Conservation (phyloP, 2,329 filamentous ascomycete genomes). For the Akanthomyces uredinophilus region DNA sequence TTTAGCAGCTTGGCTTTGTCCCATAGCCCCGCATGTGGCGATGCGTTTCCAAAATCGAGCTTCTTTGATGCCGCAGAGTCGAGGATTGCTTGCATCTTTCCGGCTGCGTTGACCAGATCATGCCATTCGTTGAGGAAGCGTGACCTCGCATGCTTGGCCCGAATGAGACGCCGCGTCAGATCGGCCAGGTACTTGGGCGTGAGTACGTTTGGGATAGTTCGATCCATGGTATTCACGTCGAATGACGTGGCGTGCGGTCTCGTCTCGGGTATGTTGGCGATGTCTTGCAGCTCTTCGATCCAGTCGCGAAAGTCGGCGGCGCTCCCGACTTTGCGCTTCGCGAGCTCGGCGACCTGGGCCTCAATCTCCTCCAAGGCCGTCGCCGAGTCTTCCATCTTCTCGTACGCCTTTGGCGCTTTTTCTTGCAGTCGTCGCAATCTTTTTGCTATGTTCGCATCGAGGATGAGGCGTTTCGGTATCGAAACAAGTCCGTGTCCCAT, state of each 20-base stretch:
- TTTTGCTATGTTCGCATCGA: slow-evolving; percentile 70
- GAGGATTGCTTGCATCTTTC: slow-evolving; percentile 72
- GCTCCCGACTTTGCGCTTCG: slow-evolving; percentile 73
- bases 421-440: slow-evolving; percentile 70
- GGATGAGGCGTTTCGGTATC: slow-evolving; percentile 75
- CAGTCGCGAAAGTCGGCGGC: slow-evolving; percentile 77
- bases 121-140: slow-evolving; percentile 86
- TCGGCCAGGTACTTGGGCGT: slow-evolving; percentile 92
- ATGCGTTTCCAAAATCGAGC: slow-evolving; percentile 65
- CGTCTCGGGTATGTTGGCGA: slow-evolving; percentile 62
- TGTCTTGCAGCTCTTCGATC: slow-evolving; percentile 90
- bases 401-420: slow-evolving; percentile 75
- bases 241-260: slow-evolving; percentile 39
- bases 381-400: slow-evolving; percentile 81
- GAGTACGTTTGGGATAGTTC: slow-evolving; percentile 69
- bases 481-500: slow-evolving; percentile 97
- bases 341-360: slow-evolving; percentile 71
- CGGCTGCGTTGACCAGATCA: slow-evolving; percentile 66
- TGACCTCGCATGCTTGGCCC: slow-evolving; percentile 76
- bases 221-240: slow-evolving; percentile 37
- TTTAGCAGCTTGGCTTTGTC: slow-evolving; percentile 60
- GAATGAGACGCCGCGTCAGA: slow-evolving; percentile 72
- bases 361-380: slow-evolving; percentile 77
- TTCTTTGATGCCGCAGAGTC: slow-evolving; percentile 77
- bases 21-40: slow-evolving; percentile 50